These are phyloP conservation scores for Lichenothelia convexa DNA, from an alignment of 495 filamentous ascomycete genomes.

Conservation along the genomic window DNA sequence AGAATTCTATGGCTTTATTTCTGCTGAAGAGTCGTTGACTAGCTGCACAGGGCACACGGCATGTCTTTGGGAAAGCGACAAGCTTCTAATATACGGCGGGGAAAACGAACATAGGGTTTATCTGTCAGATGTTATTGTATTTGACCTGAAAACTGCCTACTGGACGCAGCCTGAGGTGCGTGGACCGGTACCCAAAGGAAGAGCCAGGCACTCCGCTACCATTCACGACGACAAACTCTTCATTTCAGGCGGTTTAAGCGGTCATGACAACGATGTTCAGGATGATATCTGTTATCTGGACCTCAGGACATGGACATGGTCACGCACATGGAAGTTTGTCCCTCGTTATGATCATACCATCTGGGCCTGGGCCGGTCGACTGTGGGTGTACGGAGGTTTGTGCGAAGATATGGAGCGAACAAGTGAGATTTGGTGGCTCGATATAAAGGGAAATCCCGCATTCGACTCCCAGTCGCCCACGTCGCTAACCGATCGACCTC, in stretches of 20 bases:
- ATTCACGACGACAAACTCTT: constrained; percentile 94
- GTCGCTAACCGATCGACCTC: constrained; percentile 30
- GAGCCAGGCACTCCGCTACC: constrained; percentile 83
- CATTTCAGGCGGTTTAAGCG: constrained; percentile 77
- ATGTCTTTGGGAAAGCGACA: constrained; percentile 84
- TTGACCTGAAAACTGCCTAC: constrained; percentile 78
- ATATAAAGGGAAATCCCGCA: constrained; percentile 72
- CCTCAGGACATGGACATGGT: constrained; percentile 96
- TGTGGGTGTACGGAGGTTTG: constrained; percentile 96
- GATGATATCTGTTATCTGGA: constrained; percentile 95
- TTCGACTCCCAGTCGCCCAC: constrained; percentile 52
- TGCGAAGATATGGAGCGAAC: constrained; percentile 90
- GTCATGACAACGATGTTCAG: constrained; percentile 69
- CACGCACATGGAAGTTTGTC: constrained; percentile 85
- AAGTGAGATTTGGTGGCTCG: constrained; percentile 90
- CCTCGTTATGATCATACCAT: constrained; percentile 84
- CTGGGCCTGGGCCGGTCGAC: constrained; percentile 73
- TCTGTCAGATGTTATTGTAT: constrained; percentile 87
- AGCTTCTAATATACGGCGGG: constrained; percentile 86
- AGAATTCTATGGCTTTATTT: constrained; percentile 8
- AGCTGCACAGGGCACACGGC: constrained; percentile 66
- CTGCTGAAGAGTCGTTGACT: background rate
- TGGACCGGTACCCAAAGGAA: constrained; percentile 67
- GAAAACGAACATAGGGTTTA: constrained; percentile 95
- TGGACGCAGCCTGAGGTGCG: constrained; percentile 83